Base-by-base conservation (phyloP, 768 basidiomycete species). In the Termitomyces sp. region DNA sequence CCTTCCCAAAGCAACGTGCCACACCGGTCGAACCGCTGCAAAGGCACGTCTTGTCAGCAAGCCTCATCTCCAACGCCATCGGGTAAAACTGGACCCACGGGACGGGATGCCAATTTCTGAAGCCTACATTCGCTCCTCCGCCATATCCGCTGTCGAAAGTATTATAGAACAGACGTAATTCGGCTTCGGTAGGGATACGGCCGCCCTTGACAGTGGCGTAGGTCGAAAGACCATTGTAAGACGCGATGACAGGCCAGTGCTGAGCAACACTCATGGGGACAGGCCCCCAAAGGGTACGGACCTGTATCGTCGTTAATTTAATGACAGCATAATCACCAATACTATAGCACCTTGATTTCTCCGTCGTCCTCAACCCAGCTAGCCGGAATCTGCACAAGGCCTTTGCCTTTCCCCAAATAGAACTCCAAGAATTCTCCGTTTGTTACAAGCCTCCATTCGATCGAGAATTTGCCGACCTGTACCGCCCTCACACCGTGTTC, bases 161-260 rank as follows among this genome's bases (percentile, higher is more conserved):
- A 64, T 89, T 83, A 63, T 84, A 79, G 73, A 96, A 94, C 16
- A 88, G 67, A 5, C 86, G 79, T 39, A 97, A 79, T 72, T 98
- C 97, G 0, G 86, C 76, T 70, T 97, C 93, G 3, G 91, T 94
- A 0, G 97, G 97, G 19, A 99, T 74, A 46, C 97, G 83, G 1
- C 96, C 97, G n/a, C 95, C 95, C 63, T 94, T 89, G 47, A 86
- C 85, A 41, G 70, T 82, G 0, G 93, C 95, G 67, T 89, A 98
- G 1, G 81, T 78, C 6, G 87, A 88, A 12, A 98, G 69, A 66
- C 88, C 85, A 59, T 86, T 77, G 68, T 88, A 93, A 12, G 86
- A 84, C 0, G 90, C 84, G 57, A 92, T 70, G 32, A 96, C 72
- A 0, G 97, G 96, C 96, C 96, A 99, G 56, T 91, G 70, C 58